These are phyloP conservation scores for Theileria orientalis DNA, from an alignment of 169 alveolate species.

Conservation along the genomic window DNA sequence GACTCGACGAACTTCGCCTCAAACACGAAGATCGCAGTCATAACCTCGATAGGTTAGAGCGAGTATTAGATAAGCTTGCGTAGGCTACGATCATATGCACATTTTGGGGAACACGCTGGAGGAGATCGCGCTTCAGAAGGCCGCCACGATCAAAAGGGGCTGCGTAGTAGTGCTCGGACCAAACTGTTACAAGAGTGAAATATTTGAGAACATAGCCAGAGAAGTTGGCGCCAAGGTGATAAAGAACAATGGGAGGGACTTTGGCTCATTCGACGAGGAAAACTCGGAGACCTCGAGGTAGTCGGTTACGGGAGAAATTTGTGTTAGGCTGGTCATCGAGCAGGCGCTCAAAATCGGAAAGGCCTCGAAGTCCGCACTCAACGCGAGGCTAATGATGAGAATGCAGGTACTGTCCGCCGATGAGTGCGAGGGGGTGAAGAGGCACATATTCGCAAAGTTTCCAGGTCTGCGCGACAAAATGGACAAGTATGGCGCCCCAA, in stretches of 20 bases:
- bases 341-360: conserved; percentile 7
- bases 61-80: not conserved
- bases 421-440: conserved; percentile 22
- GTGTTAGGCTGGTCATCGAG: conserved; percentile 25
- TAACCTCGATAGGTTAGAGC: conserved; percentile 83
- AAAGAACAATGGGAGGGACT: conserved; percentile 30
- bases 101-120: conserved; percentile 83
- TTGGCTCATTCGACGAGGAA: conserved; percentile 55
- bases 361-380: conserved; percentile 35
- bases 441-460: not conserved
- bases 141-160: conserved; percentile 84
- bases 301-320: conserved; percentile 13
- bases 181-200: conserved; percentile 59
- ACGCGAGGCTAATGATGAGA: conserved; percentile 57
- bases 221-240: conserved; percentile 26
- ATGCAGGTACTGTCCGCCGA: conserved; percentile 71
- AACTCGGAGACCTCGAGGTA: conserved; percentile 71
- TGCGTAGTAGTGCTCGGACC: conserved; percentile 86
- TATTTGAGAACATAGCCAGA: conserved; percentile 54
- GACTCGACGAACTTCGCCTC: conserved; percentile 86
- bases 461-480: not conserved
- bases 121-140: conserved; percentile 84
- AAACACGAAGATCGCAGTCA: conserved; percentile 78
- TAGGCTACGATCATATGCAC: conserved; percentile 84
- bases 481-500: conserved; percentile 28